Evolutionary conservation across 2,329 filamentous ascomycete genomes (phyloP), one percentile per base, ranked within the genome.

Genomic region (Diaporthe vexans): DNA sequence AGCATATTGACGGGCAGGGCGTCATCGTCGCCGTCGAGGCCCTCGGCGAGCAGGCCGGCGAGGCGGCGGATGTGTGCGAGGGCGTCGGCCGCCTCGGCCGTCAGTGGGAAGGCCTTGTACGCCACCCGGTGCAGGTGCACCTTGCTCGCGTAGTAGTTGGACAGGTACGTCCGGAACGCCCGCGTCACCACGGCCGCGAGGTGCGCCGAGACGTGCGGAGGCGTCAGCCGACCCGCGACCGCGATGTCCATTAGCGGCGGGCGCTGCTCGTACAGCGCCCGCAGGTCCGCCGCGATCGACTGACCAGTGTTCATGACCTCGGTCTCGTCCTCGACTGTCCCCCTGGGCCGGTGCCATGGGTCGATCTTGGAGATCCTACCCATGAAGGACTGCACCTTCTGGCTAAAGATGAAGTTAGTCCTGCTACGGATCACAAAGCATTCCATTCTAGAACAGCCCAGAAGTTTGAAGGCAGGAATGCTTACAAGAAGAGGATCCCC

Each of bases 61-160:
- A 89, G 81, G 17, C 81, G 83, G 37, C 86, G 85, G 75, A 89
- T 89, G 57, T 86, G 85, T n/a, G 79, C 79, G 71, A 89, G 83
- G 1, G 87, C 88, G 43, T 86, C 83, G 2, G 79, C 79, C 1
- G 88, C 84, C 70, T 89, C 86, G n/a, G 83, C 81, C 0, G 88
- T 89, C 56, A 89, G 81, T 1, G 89, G 88, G 7, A 90, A 82
- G 26, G 82, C 83, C 77, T 87, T 88, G 79, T 90, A 90, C 3
- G 89, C 89, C 11, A 91, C 88, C 3, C 88, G 84, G 77, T 91
- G 89, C 3, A 91, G 83, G 76, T 90, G 88, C 37, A 91, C 84
- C 76, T 87, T 88, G 77, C 85, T 87, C 9, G 88, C 88, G 76
- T 89, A 86, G 79, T 88, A 91, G 77, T 90, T 90, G 67, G 88